Evolutionary conservation across 495 filamentous ascomycete species (phyloP).

Genomic region (Aspergillus homomorphus): DNA sequence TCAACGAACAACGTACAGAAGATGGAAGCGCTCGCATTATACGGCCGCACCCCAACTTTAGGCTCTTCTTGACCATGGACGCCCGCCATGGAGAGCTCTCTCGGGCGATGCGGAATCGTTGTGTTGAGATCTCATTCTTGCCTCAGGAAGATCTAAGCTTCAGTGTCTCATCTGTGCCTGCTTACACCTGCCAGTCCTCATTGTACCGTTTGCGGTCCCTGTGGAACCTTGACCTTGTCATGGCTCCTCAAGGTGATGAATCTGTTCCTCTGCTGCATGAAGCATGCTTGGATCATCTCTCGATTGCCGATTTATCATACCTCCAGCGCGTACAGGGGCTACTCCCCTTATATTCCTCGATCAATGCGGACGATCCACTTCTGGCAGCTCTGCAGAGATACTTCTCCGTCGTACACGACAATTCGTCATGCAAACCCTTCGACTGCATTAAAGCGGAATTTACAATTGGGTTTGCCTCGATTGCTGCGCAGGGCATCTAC

Average conservation of each 20-base stretch:
- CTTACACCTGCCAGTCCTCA: constrained; percentile 47
- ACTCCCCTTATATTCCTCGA: constrained; percentile 20
- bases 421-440: constrained; percentile 37
- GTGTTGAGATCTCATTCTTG: constrained; percentile 80
- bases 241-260: constrained; percentile 12
- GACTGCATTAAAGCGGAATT: constrained; percentile 25
- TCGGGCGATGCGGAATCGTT: constrained; percentile 93
- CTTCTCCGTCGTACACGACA: constrained; percentile 35
- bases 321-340: constrained; percentile 37
- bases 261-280: constrained; percentile 27
- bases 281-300: constrained; percentile 55
- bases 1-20: constrained; percentile 84
- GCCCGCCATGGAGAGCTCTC: constrained; percentile 91
- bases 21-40: constrained; percentile 81
- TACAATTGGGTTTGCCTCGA: constrained; percentile 23
- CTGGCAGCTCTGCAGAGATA: constrained; percentile 32
- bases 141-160: constrained; percentile 27
- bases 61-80: constrained; percentile 93
- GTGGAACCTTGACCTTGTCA: constrained; percentile 32
- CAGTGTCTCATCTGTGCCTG: constrained; percentile 24
- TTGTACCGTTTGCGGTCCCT: constrained; percentile 50
- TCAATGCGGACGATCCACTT: constrained; percentile 14
- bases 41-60: constrained; percentile 79
- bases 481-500: constrained; percentile 29
- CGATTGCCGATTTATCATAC: constrained; percentile 46